A percentile compares a stretch with the other conserved stretches of the same genome.
phyloP scores from a whole-genome alignment of 352 stramenopile genomes.

The Lagenidium giganteum region DNA sequence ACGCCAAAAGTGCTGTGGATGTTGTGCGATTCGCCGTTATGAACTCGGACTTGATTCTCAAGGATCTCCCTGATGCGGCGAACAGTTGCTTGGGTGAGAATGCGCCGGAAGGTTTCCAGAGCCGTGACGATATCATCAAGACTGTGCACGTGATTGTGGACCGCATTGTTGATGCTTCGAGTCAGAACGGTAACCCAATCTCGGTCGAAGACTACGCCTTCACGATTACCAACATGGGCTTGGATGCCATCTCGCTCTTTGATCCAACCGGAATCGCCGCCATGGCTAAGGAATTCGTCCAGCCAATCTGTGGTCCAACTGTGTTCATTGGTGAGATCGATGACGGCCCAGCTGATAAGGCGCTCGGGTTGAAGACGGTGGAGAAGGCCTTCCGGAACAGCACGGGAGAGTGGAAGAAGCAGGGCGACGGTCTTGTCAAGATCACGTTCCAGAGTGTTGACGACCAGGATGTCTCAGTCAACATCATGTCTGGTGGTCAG shows the following conservation, averaged over 20 bases:
- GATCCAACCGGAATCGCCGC: slow-evolving; percentile 44
- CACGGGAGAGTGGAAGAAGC: slow-evolving; percentile 24
- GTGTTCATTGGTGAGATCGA: slow-evolving; percentile 53
- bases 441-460: not conserved
- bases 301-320: slow-evolving; percentile 55
- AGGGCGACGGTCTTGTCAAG: slow-evolving; percentile 2
- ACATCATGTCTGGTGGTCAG: not conserved
- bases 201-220: slow-evolving; percentile 32
- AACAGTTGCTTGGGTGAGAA: not conserved
- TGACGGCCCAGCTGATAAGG: slow-evolving; percentile 29
- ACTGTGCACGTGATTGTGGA: slow-evolving; percentile 54
- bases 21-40: slow-evolving; percentile 7
- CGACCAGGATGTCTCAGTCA: not conserved
- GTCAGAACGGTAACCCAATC: slow-evolving; percentile 23
- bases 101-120: slow-evolving; percentile 1
- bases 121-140: slow-evolving; percentile 43
- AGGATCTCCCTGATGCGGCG: slow-evolving; percentile 3
- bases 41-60: slow-evolving; percentile 7
- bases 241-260: slow-evolving; percentile 33
- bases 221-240: slow-evolving; percentile 30
- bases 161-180: slow-evolving; percentile 34
- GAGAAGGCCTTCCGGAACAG: slow-evolving; percentile 38
- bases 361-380: slow-evolving; percentile 31
- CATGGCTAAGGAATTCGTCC: slow-evolving; percentile 42
- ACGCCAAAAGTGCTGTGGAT: slow-evolving; percentile 1